Evolutionary conservation across 2,329 filamentous ascomycete genomes (phyloP).

Genomic region (Atkinsonella hypoxylon): DNA sequence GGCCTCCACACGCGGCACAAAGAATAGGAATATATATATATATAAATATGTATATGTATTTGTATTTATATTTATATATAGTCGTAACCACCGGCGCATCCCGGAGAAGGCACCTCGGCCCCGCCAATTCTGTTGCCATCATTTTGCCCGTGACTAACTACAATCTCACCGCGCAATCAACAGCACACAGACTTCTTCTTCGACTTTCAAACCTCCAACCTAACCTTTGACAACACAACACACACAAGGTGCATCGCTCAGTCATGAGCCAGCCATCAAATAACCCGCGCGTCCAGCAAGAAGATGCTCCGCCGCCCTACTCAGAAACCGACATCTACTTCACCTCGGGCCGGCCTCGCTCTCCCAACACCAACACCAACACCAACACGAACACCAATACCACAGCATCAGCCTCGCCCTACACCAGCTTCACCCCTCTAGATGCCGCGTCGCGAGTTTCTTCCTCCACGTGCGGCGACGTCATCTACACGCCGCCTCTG

Average conservation of each 20-base stretch:
- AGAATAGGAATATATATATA: too few species aligned
- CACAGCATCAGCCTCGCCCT: slow-evolving; percentile 8
- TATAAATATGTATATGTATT: too few species aligned
- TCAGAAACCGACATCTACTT: slow-evolving; percentile 46
- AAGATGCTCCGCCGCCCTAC: slow-evolving; percentile 41
- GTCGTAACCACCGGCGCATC: too few species aligned
- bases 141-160: too few species aligned
- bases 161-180: too few species aligned
- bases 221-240: too few species aligned
- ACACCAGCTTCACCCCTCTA: slow-evolving; percentile 12
- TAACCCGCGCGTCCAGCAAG: slow-evolving; percentile 11
- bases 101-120: neutral
- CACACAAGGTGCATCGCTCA: slow-evolving; percentile 1
- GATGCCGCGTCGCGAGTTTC: slow-evolving; percentile 26
- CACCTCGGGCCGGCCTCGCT: slow-evolving; percentile 20
- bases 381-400: slow-evolving; percentile 9
- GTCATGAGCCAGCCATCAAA: slow-evolving; percentile 9
- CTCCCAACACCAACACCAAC: slow-evolving; percentile 11
- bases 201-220: too few species aligned
- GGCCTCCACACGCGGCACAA: too few species aligned
- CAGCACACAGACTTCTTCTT: too few species aligned
- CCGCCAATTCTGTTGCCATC: too few species aligned
- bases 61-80: too few species aligned
- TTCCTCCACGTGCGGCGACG: slow-evolving; percentile 29
- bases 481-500: slow-evolving; percentile 37